These are phyloP conservation scores for Panellus pusillus DNA, from an alignment of 768 basidiomycete species.

Conservation along the genomic window DNA sequence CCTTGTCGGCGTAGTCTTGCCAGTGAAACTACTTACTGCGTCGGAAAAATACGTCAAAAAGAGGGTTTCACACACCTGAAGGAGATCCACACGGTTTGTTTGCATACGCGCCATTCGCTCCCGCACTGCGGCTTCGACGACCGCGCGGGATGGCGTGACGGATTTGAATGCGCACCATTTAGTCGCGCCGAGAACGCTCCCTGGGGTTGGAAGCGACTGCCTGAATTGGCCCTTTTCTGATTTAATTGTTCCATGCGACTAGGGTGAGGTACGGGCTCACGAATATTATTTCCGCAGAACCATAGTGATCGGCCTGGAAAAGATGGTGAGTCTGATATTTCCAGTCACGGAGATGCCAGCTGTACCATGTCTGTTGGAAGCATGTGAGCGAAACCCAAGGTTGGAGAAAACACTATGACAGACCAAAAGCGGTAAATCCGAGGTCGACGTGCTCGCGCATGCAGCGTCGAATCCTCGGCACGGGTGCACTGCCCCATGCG, in stretches of 20 bases:
- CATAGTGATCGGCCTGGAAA: constrained; percentile 77
- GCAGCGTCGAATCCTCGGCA: constrained; percentile 9
- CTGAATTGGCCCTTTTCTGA: constrained; percentile 62
- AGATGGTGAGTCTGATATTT: constrained; percentile 5
- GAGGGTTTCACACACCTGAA: constrained; percentile 52
- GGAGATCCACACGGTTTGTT: constrained; percentile 58
- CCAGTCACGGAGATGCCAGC: constrained; percentile 2
- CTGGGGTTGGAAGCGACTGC: constrained; percentile 38
- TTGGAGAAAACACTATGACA: constrained; percentile 11
- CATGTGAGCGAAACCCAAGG: background rate
- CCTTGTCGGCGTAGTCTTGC: constrained; percentile 61
- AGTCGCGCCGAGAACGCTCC: constrained; percentile 65
- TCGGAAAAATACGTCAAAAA: background rate
- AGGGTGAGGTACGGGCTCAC: constrained; percentile 40
- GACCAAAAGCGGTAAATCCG: constrained; percentile 69
- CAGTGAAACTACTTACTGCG: constrained; percentile 65
- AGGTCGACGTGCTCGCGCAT: constrained; percentile 21
- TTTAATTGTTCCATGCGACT: background rate
- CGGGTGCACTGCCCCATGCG: constrained; percentile 14
- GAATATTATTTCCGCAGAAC: constrained; percentile 78
- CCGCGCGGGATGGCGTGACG: constrained; percentile 47
- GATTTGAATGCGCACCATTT: constrained; percentile 83
- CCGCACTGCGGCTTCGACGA: constrained; percentile 62
- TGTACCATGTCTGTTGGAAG: constrained; percentile 55
- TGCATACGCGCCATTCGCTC: constrained; percentile 73